phyloP scores from a whole-genome alignment of 306 rosid species.

The Ormosia semicastrata region DNA sequence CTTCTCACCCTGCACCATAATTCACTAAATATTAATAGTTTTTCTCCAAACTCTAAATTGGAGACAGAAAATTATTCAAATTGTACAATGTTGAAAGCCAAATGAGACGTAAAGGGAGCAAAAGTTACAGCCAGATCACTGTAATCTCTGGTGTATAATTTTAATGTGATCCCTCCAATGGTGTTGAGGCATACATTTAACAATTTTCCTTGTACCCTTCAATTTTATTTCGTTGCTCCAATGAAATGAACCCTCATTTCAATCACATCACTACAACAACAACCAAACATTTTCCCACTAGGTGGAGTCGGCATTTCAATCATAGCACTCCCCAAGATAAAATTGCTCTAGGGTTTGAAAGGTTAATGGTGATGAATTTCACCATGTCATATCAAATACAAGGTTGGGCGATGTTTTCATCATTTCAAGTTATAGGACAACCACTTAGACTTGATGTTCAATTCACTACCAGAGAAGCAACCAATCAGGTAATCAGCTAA shows the following conservation, averaged over 20 bases:
- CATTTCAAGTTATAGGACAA: not conserved
- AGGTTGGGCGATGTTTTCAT: not conserved
- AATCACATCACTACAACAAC: too few relatives aligned
- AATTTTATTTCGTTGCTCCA: not conserved
- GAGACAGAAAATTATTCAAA: not conserved
- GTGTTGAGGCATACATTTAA: not conserved
- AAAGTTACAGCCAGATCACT: not conserved
- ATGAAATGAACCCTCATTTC: not conserved
- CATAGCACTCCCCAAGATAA: not conserved
- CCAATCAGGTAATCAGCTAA: not conserved
- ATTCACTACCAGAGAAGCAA: not conserved
- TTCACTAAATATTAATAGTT: not conserved
- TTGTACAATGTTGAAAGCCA: not conserved
- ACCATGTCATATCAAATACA: not conserved
- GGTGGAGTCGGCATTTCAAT: too few relatives aligned
- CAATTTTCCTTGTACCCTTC: not conserved
- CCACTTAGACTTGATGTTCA: constrained; percentile 12
- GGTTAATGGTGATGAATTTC: constrained; percentile 8
- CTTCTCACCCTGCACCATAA: constrained; percentile 76
- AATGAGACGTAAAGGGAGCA: not conserved
- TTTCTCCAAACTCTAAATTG: not conserved
- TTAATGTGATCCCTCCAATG: not conserved
- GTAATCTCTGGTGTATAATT: not conserved
- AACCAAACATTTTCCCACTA: too few relatives aligned
- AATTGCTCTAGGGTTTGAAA: not conserved